phyloP scores from a whole-genome alignment of 768 basidiomycete species.

The Russula virescens region DNA sequence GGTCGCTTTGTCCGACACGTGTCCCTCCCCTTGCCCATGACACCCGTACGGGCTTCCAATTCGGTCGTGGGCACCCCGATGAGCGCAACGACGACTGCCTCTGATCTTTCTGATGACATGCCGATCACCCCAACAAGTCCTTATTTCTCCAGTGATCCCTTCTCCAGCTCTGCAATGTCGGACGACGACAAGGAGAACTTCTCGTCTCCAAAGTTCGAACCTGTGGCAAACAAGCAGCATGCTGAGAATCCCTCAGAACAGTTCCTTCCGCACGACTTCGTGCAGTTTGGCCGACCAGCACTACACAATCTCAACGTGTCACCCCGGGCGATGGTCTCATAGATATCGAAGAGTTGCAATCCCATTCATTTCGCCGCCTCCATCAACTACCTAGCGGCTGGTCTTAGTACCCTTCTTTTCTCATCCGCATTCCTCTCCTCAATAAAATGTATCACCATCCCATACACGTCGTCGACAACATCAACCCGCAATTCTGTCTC shows the following conservation, averaged over 20 bases:
- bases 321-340: constrained; percentile 53
- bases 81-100: constrained; percentile 66
- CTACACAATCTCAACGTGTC: constrained; percentile 74
- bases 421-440: constrained; percentile 39
- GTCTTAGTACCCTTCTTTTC: constrained; percentile 37
- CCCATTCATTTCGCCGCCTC: constrained; percentile 10
- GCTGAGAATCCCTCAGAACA: constrained; percentile 67
- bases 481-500: constrained; percentile 42
- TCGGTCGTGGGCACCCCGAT: constrained; percentile 66
- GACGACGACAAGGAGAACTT: constrained; percentile 82
- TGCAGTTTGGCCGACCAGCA: constrained; percentile 69
- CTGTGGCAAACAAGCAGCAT: constrained; percentile 64
- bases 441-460: constrained; percentile 76
- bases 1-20: constrained; percentile 58
- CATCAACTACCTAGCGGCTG: constrained; percentile 21
- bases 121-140: constrained; percentile 78
- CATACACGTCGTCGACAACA: constrained; percentile 56
- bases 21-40: constrained; percentile 52
- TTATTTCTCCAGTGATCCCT: constrained; percentile 42
- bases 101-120: constrained; percentile 78
- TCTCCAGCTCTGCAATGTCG: constrained; percentile 56
- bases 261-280: constrained; percentile 75
- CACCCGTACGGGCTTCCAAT: constrained; percentile 45
- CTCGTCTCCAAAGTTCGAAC: constrained; percentile 54
- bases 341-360: constrained; percentile 29